Percentiles rank a stretch among this genome's conserved stretches.
Evolutionary conservation across 75 land plant genomes (phyloP).

Genomic region (Pinus taeda): DNA sequence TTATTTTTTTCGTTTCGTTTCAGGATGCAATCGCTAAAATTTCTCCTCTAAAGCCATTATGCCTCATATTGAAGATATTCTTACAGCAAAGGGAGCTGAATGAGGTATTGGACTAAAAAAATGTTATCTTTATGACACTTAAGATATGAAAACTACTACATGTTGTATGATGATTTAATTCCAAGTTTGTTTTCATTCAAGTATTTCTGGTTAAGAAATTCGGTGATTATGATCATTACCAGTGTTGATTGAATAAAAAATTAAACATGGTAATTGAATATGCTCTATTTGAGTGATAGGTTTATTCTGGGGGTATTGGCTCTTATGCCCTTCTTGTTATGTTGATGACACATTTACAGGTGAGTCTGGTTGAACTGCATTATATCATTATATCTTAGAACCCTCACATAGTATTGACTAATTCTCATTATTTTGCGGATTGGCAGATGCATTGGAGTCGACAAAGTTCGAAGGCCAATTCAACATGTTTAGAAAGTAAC

Average conservation of each 20-base stretch:
- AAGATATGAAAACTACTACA: constrained; percentile 5
- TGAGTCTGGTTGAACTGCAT: not conserved
- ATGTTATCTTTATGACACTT: not conserved
- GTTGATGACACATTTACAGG: constrained; percentile 88
- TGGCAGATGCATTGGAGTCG: constrained; percentile 49
- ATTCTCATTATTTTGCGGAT: not conserved
- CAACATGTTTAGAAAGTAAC: constrained; percentile 53
- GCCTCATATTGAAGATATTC: constrained; percentile 90
- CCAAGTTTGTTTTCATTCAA: not conserved
- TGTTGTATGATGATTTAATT: not conserved
- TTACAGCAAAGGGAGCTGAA: constrained; percentile 96
- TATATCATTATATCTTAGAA: not conserved
- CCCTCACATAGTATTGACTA: not conserved
- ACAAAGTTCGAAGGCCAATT: constrained; percentile 14
- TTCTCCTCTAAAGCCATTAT: constrained; percentile 87
- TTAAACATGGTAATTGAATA: no score
- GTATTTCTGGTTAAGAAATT: not conserved
- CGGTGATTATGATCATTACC: not conserved
- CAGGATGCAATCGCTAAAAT: constrained; percentile 69
- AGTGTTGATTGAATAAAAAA: not conserved
- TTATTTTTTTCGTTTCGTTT: not conserved
- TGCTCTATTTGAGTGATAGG: constrained; percentile 37
- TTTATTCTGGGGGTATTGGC: constrained; percentile 95
- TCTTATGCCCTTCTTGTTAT: constrained; percentile 94
- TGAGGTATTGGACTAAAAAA: constrained; percentile 55